These are phyloP conservation scores for Cladosporium sp. DNA, from an alignment of 2,329 filamentous ascomycete genomes.

Conservation along the genomic window DNA sequence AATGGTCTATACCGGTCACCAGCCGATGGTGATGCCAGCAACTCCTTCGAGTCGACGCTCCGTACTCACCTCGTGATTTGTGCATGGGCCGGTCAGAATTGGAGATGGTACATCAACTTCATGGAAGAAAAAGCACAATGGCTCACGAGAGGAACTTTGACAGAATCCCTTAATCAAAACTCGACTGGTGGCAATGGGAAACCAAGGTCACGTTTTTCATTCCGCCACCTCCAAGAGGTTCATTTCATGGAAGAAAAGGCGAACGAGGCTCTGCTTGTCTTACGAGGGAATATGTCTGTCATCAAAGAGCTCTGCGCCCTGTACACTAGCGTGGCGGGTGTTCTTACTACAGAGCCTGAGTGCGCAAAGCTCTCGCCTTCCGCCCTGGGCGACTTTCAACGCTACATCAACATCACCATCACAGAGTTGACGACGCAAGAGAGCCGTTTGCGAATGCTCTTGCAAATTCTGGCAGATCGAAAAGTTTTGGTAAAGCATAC, in stretches of 20 bases:
- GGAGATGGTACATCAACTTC: conserved; percentile 38
- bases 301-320: conserved; percentile 15
- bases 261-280: conserved; percentile 29
- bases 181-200: too few relatives aligned
- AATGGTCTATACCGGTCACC: background rate
- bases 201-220: conserved; percentile 17
- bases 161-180: background rate
- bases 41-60: conserved; percentile 8
- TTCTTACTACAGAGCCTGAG: background rate
- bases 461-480: conserved; percentile 8
- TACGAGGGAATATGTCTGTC: conserved; percentile 30
- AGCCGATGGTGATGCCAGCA: background rate
- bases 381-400: background rate
- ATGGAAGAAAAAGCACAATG: conserved; percentile 30
- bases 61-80: conserved; percentile 30
- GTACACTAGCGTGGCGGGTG: background rate
- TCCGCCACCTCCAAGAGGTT: conserved; percentile 28
- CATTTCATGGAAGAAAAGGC: conserved; percentile 34
- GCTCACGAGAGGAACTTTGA: conserved; percentile 15
- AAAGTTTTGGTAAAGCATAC: conserved; percentile 10
- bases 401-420: background rate
- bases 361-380: background rate
- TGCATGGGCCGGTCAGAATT: conserved; percentile 36
- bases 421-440: conserved; percentile 11
- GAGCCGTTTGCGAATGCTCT: background rate